Conservation (phyloP, 257 asterid genomes). For the Galeopsis tetrahit region DNA sequence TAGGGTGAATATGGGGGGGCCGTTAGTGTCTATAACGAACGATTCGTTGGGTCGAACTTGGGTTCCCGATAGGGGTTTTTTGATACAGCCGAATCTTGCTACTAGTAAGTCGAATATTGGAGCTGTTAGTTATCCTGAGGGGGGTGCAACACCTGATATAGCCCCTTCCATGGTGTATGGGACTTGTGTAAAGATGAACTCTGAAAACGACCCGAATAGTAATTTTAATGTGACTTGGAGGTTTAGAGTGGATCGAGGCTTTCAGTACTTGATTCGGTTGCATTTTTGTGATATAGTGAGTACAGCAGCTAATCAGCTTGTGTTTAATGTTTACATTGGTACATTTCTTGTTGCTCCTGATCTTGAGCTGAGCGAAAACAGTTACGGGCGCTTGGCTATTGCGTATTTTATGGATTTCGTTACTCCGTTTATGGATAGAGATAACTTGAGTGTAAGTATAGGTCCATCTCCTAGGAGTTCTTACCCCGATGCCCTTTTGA, state of each 20-base stretch:
- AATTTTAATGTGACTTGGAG: constrained; percentile 76
- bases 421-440: constrained; percentile 40
- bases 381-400: constrained; percentile 45
- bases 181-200: constrained; percentile 62
- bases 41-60: constrained; percentile 76
- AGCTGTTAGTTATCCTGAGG: constrained; percentile 58
- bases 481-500: constrained; percentile 62
- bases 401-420: constrained; percentile 68
- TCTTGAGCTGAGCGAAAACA: constrained; percentile 48
- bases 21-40: constrained; percentile 49
- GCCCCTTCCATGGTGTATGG: constrained; percentile 87
- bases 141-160: constrained; percentile 52
- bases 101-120: constrained; percentile 36
- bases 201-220: constrained; percentile 44
- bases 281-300: constrained; percentile 87
- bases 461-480: constrained; percentile 59
- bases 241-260: constrained; percentile 60
- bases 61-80: constrained; percentile 53
- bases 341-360: constrained; percentile 47
- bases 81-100: constrained; percentile 41
- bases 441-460: constrained; percentile 55
- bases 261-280: constrained; percentile 64
- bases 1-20: constrained; percentile 88
- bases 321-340: constrained; percentile 62
- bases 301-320: constrained; percentile 48